phyloP scores from a whole-genome alignment of 163 green algal species.

The Scenedesmus sp. region DNA sequence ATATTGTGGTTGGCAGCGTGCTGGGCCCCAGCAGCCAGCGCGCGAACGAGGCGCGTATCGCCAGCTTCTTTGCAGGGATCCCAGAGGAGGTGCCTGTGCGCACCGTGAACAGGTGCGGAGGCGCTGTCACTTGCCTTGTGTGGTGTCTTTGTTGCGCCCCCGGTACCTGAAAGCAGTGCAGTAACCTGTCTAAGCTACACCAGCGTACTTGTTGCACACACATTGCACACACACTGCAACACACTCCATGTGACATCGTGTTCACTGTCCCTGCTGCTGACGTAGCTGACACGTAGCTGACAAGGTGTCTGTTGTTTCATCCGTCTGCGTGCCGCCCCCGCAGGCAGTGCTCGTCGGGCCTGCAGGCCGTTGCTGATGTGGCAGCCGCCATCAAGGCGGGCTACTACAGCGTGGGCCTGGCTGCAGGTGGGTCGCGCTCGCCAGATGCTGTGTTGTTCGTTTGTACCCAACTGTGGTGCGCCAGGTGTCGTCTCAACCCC shows the following conservation, averaged over 20 bases:
- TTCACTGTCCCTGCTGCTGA: background rate
- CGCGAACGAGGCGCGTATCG: conserved; percentile 97
- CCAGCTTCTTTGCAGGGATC: conserved; percentile 95
- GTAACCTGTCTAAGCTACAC: no score
- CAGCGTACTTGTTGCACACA: no score
- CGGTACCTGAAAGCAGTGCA: no score
- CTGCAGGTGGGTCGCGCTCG: conserved; percentile 37
- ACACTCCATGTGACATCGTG: no score
- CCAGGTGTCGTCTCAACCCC: no score
- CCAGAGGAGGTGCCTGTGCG: conserved; percentile 94
- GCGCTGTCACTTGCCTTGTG: no score
- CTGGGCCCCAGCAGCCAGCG: conserved; percentile 94
- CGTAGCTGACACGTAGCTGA: background rate
- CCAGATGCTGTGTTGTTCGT: background rate
- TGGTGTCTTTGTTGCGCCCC: no score
- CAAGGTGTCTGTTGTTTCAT: background rate
- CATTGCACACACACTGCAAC: no score
- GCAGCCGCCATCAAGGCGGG: conserved; percentile 95
- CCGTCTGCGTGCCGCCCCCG: background rate
- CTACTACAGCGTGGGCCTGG: conserved; percentile 95
- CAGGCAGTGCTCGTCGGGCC: conserved; percentile 93
- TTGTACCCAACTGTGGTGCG: background rate
- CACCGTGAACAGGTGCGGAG: conserved; percentile 92
- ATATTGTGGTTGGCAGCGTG: conserved; percentile 97
- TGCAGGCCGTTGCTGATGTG: conserved; percentile 98